Percentiles rank a stretch among this genome's conserved stretches.
These are phyloP conservation scores for Aspergillus amoenus DNA, from an alignment of 2,329 filamentous ascomycete genomes.

Conservation along the genomic window DNA sequence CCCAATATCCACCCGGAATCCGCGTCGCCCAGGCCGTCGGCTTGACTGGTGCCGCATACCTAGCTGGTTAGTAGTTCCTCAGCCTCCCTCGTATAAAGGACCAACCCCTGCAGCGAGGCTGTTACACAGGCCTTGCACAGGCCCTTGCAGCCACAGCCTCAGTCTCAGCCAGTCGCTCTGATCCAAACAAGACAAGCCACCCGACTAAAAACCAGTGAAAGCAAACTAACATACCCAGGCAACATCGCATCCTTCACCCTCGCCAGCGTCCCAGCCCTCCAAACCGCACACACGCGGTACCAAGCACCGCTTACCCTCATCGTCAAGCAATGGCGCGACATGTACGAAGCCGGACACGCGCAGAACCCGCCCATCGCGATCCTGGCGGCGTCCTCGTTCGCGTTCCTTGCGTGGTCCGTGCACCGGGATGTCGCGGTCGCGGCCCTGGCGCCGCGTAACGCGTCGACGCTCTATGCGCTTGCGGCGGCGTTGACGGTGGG, in stretches of 20 bases:
- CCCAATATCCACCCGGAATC: constrained; percentile 20
- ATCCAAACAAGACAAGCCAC: background rate
- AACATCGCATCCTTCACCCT: constrained; percentile 29
- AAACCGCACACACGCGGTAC: constrained; percentile 17
- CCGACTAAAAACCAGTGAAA: no score
- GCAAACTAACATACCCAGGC: background rate
- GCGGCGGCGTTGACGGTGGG: constrained; percentile 30
- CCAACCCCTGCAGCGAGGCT: background rate
- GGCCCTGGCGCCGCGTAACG: constrained; percentile 12
- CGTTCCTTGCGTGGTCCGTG: constrained; percentile 31
- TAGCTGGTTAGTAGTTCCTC: constrained; percentile 22
- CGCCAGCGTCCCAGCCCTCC: constrained; percentile 25
- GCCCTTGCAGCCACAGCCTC: no score
- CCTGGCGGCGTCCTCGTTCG: constrained; percentile 20
- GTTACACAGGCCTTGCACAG: background rate
- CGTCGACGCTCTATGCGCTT: constrained; percentile 21
- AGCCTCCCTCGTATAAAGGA: background rate
- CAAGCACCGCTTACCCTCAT: constrained; percentile 4
- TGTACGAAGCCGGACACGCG: constrained; percentile 23
- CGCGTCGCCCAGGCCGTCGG: constrained; percentile 29
- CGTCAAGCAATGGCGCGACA: constrained; percentile 20
- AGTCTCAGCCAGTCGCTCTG: no score
- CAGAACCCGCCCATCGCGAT: constrained; percentile 28
- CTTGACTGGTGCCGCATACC: constrained; percentile 30
- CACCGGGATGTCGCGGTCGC: constrained; percentile 12